Conservation (phyloP, 1,284 basidiomycete genomes). For the Cryptococcus deneoformans region DNA sequence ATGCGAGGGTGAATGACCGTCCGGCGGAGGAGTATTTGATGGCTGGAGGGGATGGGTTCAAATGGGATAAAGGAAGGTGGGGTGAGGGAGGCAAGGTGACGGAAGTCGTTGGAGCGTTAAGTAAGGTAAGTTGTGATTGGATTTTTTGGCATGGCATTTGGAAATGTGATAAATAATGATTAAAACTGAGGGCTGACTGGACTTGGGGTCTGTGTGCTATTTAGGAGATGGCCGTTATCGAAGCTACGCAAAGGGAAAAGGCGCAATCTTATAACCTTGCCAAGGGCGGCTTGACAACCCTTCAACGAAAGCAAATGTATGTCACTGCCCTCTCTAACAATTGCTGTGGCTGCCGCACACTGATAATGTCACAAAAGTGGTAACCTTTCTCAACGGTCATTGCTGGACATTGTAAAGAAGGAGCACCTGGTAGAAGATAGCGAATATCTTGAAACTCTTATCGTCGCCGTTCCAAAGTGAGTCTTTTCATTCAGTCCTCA, state of each 20-base stretch:
- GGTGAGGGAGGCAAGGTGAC: constrained; percentile 13
- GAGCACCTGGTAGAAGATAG: constrained; percentile 74
- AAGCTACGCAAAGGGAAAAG: constrained; percentile 85
- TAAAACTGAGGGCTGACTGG: no score
- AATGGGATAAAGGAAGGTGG: constrained; percentile 21
- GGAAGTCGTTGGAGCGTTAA: constrained; percentile 66
- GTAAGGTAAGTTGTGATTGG: constrained; percentile 58
- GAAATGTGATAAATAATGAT: background rate
- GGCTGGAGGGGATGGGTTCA: constrained; percentile 51
- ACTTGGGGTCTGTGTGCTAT: no score
- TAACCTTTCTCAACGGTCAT: constrained; percentile 83
- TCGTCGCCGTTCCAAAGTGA: constrained; percentile 94
- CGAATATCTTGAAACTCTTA: constrained; percentile 88
- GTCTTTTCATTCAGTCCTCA: constrained; percentile 16
- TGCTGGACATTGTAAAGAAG: constrained; percentile 80
- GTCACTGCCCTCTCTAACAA: constrained; percentile 28
- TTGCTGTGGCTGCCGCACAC: no score
- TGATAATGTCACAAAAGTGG: constrained; percentile 59
- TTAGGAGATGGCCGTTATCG: constrained; percentile 86
- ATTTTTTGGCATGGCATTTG: background rate
- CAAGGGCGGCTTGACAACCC: constrained; percentile 87
- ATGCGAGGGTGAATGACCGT: constrained; percentile 72
- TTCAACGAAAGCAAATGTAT: constrained; percentile 92
- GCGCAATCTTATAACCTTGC: constrained; percentile 89
- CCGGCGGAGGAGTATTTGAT: constrained; percentile 74